Conservation (phyloP, 1,139 yeast genomes). For the Yamadazyma membranifaciens region DNA sequence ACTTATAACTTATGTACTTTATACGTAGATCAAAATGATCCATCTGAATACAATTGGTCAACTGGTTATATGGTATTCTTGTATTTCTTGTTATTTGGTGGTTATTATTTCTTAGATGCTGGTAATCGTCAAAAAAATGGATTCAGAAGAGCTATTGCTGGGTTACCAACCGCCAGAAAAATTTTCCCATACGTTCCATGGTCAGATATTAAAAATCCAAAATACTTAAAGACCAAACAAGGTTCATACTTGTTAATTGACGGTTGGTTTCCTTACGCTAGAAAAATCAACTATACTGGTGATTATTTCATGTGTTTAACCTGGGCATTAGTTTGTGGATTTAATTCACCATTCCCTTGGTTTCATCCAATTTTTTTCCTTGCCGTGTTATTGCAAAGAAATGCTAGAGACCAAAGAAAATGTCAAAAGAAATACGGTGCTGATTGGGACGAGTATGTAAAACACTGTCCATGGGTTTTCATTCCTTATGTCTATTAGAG, state of each 20-base stretch:
- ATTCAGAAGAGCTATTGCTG: constrained; percentile 84
- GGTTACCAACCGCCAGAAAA: constrained; percentile 71
- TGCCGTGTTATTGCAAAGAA: constrained; percentile 83
- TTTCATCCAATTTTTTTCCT: constrained; percentile 92
- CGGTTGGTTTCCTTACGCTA: constrained; percentile 91
- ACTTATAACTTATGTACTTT: constrained; percentile 94
- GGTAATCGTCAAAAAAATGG: constrained; percentile 94
- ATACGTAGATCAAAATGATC: constrained; percentile 78
- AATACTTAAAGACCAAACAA: constrained; percentile 76
- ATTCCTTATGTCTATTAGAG: constrained; percentile 77
- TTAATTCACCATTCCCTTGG: constrained; percentile 88
- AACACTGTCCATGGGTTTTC: constrained; percentile 88
- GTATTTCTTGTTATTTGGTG: constrained; percentile 54
- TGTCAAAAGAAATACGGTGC: constrained; percentile 86
- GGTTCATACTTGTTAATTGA: constrained; percentile 85
- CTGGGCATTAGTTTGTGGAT: constrained; percentile 93
- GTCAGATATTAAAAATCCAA: constrained; percentile 78
- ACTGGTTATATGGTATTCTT: constrained; percentile 52
- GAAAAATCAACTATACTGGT: constrained; percentile 94
- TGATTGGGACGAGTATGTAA: constrained; percentile 86
- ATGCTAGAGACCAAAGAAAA: constrained; percentile 79
- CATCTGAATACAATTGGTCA: constrained; percentile 77
- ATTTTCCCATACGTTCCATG: constrained; percentile 92
- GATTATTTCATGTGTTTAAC: constrained; percentile 84
- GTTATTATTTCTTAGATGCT: constrained; percentile 93